Base-by-base conservation (phyloP, 306 rosid genomes). In the Dryas alaskensis region DNA sequence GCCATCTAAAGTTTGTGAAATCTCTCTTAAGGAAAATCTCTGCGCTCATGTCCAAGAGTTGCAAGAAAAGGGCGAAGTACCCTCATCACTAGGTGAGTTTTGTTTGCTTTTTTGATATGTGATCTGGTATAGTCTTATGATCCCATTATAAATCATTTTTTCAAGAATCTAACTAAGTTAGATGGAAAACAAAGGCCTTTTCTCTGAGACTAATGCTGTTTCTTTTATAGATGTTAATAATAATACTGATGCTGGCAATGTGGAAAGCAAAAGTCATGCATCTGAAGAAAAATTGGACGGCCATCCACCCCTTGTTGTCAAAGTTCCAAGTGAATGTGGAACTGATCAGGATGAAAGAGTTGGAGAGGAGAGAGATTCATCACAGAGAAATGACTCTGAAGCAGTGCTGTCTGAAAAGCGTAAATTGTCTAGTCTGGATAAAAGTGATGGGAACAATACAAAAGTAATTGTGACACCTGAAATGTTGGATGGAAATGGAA, bases 351-450 rank as follows among this genome's bases (percentile, higher is more conserved):
- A 57, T 53, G 70, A 59, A 72, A 62, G 71, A 78, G 65, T 84
- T 37, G 78, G 53, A 74, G 87, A 74, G 71, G 85, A 78, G 79
- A 81, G 54, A 83, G 77, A 78, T 60, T 51, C 73, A 54, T 48
- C 81, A 46, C 80, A 64, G 70, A 64, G 65, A 44, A 73, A 80
- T 53, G 84, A 67, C 76, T 78, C 80, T 31, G 73, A 83, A 62
- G 50, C 51, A 60, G 42, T 78, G 62, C 76, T 58, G 48, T 73
- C 77, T 42, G 82, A 84, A 67, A 78, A 67, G 50, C 70, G 72
- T 69, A 68, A 46, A 48, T 63, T 81, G 50, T 67, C 72, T 52
- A 63, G 55, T 64, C 81, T 68, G 75, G 79, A 73, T 65, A 68
- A 78, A 25, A 42, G 69, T 4, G 80, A 82, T 70, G 57, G 68